phyloP scores from a whole-genome alignment of 2,329 filamentous ascomycete species.

The Sarocladium kiliense region DNA sequence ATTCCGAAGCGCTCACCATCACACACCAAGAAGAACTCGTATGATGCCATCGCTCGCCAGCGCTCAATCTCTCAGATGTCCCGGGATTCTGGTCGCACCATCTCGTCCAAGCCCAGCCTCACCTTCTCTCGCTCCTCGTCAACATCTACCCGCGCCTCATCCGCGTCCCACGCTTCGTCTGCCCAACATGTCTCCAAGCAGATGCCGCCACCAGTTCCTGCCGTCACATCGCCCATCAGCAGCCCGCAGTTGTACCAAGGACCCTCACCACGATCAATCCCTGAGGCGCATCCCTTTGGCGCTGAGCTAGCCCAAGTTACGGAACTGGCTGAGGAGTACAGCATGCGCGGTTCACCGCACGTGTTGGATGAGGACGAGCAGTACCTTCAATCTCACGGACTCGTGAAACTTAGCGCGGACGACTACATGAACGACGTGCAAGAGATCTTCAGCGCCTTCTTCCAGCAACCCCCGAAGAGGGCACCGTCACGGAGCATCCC shows the following conservation, averaged over 20 bases:
- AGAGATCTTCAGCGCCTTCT: constrained; percentile 59
- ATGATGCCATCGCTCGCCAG: constrained; percentile 65
- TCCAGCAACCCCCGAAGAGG: constrained; percentile 25
- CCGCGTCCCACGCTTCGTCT: constrained; percentile 33
- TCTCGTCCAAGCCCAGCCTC: constrained; percentile 52
- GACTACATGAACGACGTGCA: constrained; percentile 83
- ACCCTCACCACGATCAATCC: constrained; percentile 18
- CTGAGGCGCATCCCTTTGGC: constrained; percentile 68
- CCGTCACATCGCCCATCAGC: constrained; percentile 29
- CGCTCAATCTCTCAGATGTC: constrained; percentile 59
- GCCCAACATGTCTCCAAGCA: constrained; percentile 22
- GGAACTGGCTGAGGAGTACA: constrained; percentile 87
- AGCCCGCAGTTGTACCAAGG: constrained; percentile 15
- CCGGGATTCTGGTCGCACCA: constrained; percentile 44
- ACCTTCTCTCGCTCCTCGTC: constrained; percentile 54
- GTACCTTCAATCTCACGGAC: constrained; percentile 62
- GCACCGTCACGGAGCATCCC: constrained; percentile 19
- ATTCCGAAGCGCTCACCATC: constrained; percentile 77
- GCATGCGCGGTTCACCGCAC: constrained; percentile 53
- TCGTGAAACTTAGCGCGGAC: constrained; percentile 69
- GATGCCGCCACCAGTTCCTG: constrained; percentile 24
- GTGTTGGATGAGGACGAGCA: constrained; percentile 62
- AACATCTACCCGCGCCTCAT: constrained; percentile 47
- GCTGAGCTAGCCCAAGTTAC: constrained; percentile 87
- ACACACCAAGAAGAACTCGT: constrained; percentile 79